These are phyloP conservation scores for Stephania japonica DNA, from an alignment of 164 flowering plant genomes.

Conservation along the genomic window DNA sequence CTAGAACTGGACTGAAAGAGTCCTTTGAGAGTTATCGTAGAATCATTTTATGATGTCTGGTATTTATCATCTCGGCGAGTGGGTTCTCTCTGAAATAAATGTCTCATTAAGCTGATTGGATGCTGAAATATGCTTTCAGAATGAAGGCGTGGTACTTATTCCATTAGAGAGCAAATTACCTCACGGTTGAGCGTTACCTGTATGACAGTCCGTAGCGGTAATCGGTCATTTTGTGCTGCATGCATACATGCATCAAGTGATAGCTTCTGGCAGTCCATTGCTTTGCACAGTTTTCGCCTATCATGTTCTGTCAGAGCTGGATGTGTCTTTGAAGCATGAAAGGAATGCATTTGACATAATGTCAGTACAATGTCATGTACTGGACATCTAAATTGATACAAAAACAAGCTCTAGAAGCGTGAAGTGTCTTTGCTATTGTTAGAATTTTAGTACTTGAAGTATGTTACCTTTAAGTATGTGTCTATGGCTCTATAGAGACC, in stretches of 20 bases:
- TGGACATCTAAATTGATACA: not conserved
- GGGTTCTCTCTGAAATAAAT: not conserved
- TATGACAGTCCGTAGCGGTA: constrained; percentile 64
- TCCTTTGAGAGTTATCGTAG: not conserved
- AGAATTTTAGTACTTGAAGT: not conserved
- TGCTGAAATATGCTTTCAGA: not conserved
- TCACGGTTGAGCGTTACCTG: constrained; percentile 44
- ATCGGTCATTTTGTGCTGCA: constrained; percentile 84
- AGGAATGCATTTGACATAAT: not conserved
- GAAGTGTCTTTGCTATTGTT: not conserved
- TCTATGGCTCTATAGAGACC: constrained; percentile 91
- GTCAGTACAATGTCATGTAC: not conserved
- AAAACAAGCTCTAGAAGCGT: not conserved
- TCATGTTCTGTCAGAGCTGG: constrained; percentile 66
- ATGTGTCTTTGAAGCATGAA: constrained; percentile 45
- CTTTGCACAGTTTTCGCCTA: constrained; percentile 59
- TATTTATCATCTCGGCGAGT: not conserved
- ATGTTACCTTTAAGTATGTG: constrained; percentile 67
- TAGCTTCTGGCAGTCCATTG: constrained; percentile 67
- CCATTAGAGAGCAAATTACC: constrained; percentile 3
- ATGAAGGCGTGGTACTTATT: not conserved
- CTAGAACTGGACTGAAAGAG: not conserved
- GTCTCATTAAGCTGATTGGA: not conserved
- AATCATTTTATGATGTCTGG: not conserved
- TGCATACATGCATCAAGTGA: constrained; percentile 84